Base-by-base conservation (phyloP, 2,329 filamentous ascomycete genomes). In the Colletotrichum chlorophyti region DNA sequence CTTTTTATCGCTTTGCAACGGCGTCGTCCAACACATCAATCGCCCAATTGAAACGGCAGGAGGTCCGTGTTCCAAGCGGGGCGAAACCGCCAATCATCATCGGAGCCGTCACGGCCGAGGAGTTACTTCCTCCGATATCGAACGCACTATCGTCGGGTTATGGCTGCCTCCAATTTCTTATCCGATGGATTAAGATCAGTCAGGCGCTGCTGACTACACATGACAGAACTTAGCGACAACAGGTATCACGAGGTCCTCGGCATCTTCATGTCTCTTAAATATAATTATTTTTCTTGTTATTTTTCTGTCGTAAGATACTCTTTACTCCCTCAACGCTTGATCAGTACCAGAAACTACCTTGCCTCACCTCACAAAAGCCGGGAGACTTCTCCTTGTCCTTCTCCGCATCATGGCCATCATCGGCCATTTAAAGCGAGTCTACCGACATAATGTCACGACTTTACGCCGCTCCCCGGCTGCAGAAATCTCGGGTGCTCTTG, bases 401-500 rank as follows among this genome's bases (percentile, higher is more conserved):
- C 40, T 46, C 21, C 38, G 32, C 51, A 60, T 38, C 59, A 63
- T 62, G 62, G 26, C 51, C 17, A 17, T 53, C 41, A 35, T 60
- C 14, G 26, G 27, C 19, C 54, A 60, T 24, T 42, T 68, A 35
- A 58, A 55, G 50, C 63, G 72, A 38, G 63, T 76, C 27, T 68
- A 81, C 64, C 72, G 70, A 48, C 76, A 83, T 67, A 86, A 85
- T 72, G 66, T 82, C 59, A 64, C 70, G 26, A 81, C 78, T 17
- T 69, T 86, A 53, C 76, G 76, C 35, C 69, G 68, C 50, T 72
- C 76, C 5, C 82, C 83, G 14, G 68, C 81, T 58, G 74, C 89
- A 45, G 94, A 98, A 76, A 85, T 98, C 50, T 96, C 94, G 1
- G 94, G 94, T 48, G 91, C 93, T 0, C 82, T 87, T 3, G 94